Conservation (phyloP, 371 early-diverging fungal genomes). For the Mortierella sp. region DNA sequence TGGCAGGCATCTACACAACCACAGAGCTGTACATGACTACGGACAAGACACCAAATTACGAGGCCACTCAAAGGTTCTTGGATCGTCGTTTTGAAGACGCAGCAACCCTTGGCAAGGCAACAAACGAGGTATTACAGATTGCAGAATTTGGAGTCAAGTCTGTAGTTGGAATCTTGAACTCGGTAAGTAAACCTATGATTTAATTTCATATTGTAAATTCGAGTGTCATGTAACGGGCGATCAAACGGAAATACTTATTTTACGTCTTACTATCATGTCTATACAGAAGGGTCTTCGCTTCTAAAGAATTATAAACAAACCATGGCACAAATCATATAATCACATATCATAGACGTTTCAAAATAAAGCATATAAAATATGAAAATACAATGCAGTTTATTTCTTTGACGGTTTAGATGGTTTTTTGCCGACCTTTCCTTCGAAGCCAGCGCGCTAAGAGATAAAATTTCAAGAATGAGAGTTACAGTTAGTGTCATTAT, state of each 20-base stretch:
- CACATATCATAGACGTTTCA: background rate
- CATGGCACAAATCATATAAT: background rate
- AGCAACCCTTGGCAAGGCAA: constrained; percentile 69
- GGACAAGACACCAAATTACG: constrained; percentile 79
- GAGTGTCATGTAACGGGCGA: background rate
- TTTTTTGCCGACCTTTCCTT: constrained; percentile 54
- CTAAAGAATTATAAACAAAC: constrained; percentile 1
- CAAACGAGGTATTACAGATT: constrained; percentile 60
- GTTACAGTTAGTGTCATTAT: background rate
- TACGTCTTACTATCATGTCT: background rate
- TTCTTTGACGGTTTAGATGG: constrained; percentile 55
- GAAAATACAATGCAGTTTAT: constrained; percentile 53
- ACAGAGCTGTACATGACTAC: constrained; percentile 93
- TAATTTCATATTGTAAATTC: constrained; percentile 1
- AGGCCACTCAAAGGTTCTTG: constrained; percentile 82
- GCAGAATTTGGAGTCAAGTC: constrained; percentile 64
- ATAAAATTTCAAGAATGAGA: background rate
- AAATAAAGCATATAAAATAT: constrained; percentile 15
- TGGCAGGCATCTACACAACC: constrained; percentile 86
- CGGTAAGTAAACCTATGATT: constrained; percentile 50
- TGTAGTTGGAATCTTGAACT: constrained; percentile 59
- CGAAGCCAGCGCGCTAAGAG: constrained; percentile 52
- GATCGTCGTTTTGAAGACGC: constrained; percentile 82
- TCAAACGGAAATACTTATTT: background rate
- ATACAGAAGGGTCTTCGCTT: constrained; percentile 41